Conservation (phyloP, 2,329 filamentous ascomycete genomes). For the Grosmannia serpens region DNA sequence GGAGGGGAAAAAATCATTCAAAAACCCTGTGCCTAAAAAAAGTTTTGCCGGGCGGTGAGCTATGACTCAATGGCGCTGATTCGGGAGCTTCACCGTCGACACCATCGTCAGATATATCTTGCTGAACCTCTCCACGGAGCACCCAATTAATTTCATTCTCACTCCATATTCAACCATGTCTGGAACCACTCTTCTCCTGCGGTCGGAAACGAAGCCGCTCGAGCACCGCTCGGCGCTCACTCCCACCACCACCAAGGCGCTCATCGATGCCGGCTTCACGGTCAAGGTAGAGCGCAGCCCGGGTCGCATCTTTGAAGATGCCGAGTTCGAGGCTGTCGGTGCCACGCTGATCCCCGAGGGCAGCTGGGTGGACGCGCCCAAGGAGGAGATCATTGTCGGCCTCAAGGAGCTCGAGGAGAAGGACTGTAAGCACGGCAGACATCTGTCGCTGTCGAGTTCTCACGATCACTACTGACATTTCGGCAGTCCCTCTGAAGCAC, state of each 20-base stretch:
- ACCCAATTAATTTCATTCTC: neutral
- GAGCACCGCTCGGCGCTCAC: constrained; percentile 15
- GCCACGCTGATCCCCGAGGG: constrained; percentile 54
- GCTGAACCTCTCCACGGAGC: neutral
- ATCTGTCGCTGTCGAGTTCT: neutral
- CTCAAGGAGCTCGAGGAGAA: constrained; percentile 70
- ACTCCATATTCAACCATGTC: constrained; percentile 1
- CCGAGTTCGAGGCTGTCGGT: constrained; percentile 50
- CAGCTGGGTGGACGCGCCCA: constrained; percentile 55
- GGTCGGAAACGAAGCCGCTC: constrained; percentile 15
- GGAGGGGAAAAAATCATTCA: neutral
- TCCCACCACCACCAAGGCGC: constrained; percentile 28
- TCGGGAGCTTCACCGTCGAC: neutral
- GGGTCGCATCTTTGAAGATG: constrained; percentile 54
- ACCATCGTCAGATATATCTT: too few species aligned
- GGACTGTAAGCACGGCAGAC: constrained; percentile 32
- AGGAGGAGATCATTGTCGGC: constrained; percentile 60
- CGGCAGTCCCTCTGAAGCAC: constrained; percentile 51
- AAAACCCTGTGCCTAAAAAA: neutral
- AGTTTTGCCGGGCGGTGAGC: constrained; percentile 1
- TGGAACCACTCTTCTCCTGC: constrained; percentile 5
- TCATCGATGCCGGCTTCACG: constrained; percentile 58
- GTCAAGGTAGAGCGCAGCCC: constrained; percentile 57
- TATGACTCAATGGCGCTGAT: neutral
- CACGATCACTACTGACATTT: neutral